Conservation (phyloP, 768 basidiomycete species). For the Tulasnella sp. region DNA sequence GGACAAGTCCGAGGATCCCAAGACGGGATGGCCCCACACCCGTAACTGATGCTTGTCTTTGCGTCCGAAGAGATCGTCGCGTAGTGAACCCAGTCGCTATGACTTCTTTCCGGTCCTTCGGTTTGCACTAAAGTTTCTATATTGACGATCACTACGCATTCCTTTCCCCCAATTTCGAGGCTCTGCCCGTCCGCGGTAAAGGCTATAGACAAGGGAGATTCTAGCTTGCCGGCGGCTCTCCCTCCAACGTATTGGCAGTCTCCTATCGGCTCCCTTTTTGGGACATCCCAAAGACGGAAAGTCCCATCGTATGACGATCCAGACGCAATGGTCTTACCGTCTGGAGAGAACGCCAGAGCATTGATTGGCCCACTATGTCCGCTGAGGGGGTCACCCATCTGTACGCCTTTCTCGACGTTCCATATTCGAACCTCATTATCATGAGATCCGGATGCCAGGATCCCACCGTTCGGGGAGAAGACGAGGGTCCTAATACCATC, state of each 20-base stretch:
- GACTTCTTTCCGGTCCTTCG: not conserved
- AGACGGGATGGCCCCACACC: not conserved
- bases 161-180: not conserved
- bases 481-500: not conserved
- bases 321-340: not conserved
- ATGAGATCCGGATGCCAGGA: conserved; percentile 2
- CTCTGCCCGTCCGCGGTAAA: not conserved
- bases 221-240: not conserved
- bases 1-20: not conserved
- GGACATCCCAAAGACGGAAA: conserved; percentile 26
- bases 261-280: conserved; percentile 22
- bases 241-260: too few species aligned
- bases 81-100: not conserved
- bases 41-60: not conserved
- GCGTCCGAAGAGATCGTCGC: not conserved
- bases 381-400: not conserved
- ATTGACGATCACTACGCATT: not conserved
- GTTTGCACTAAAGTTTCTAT: not conserved
- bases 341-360: conserved; percentile 10
- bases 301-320: conserved; percentile 3
- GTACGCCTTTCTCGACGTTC: not conserved
- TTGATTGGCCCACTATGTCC: not conserved
- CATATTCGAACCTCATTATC: conserved; percentile 3
- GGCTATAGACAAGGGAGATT: not conserved
- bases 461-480: conserved; percentile 4